phyloP scores from a whole-genome alignment of 2,329 filamentous ascomycete species.

The Lasiodiplodia hormozganensis region DNA sequence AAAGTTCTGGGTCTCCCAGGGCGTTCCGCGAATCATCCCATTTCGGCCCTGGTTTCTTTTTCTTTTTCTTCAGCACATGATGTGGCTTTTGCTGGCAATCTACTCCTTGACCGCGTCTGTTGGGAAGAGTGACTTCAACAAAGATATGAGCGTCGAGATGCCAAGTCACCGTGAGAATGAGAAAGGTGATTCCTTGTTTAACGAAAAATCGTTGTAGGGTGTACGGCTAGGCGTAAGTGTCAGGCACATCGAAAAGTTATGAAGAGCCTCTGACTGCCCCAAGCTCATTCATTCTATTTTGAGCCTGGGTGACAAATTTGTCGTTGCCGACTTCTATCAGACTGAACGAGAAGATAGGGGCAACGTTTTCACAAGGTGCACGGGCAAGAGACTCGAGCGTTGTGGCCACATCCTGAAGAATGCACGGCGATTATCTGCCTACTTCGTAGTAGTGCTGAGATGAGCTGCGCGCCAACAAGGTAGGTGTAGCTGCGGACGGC shows the following conservation, averaged over 20 bases:
- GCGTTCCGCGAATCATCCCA: not conserved
- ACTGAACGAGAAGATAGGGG: not conserved
- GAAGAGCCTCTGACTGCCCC: not conserved
- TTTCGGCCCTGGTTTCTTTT: too few species aligned
- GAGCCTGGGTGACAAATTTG: not conserved
- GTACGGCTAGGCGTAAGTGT: not conserved
- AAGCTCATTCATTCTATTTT: not conserved
- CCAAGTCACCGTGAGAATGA: not conserved
- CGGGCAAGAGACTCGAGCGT: not conserved
- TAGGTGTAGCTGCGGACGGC: not conserved
- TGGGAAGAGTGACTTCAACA: too few species aligned
- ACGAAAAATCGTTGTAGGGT: not conserved
- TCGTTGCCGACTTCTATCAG: not conserved
- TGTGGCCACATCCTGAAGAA: not conserved
- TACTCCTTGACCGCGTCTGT: too few species aligned
- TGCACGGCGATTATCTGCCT: not conserved
- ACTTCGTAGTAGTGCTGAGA: not conserved
- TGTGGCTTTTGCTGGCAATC: too few species aligned
- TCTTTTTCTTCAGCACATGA: too few species aligned
- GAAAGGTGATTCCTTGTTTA: slow-evolving; percentile 4
- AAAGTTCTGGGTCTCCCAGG: not conserved
- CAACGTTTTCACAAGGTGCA: not conserved
- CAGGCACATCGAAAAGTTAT: not conserved
- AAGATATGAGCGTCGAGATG: not conserved
- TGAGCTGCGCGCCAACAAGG: not conserved